These are phyloP conservation scores for Lachancea sp. DNA, from an alignment of 805 yeast species.

Conservation along the genomic window DNA sequence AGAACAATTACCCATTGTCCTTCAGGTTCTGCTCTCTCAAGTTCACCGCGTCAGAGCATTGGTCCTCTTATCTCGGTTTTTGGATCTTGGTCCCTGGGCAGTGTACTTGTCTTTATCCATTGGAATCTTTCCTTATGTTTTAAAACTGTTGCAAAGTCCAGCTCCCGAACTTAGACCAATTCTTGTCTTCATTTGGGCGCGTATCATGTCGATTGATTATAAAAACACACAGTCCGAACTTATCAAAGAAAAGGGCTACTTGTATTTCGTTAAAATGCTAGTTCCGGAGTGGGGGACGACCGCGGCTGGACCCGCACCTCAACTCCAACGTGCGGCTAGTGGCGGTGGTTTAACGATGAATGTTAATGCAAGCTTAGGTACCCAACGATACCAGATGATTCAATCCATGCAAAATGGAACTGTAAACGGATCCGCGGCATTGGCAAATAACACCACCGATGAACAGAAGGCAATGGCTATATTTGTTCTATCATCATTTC, in stretches of 20 bases:
- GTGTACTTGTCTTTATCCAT: conserved; percentile 87
- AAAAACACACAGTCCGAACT: conserved; percentile 86
- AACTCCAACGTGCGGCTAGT: conserved; percentile 11
- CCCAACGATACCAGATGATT: conserved; percentile 17
- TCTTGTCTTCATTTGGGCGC: conserved; percentile 92
- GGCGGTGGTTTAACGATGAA: conserved; percentile 22
- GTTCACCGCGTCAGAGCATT: conserved; percentile 89
- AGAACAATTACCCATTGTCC: conserved; percentile 87
- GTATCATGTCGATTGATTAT: conserved; percentile 93
- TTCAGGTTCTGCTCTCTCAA: conserved; percentile 89
- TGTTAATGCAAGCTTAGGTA: conserved; percentile 13
- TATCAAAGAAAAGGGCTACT: conserved; percentile 83
- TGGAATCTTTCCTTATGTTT: conserved; percentile 92
- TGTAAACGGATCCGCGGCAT: conserved; percentile 6
- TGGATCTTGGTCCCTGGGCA: conserved; percentile 97
- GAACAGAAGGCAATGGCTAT: conserved; percentile 96
- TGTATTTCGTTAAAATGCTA: conserved; percentile 77
- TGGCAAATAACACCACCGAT: conserved; percentile 41
- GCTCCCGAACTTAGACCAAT: conserved; percentile 94
- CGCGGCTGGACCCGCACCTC: conserved; percentile 5
- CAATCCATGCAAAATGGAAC: conserved; percentile 8
- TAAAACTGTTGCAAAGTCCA: conserved; percentile 85
- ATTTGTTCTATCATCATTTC: conserved; percentile 77
- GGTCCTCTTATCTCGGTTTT: conserved; percentile 71
- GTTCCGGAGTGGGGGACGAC: conserved; percentile 37